A percentile compares a stretch with the other conserved stretches of the same genome.
Conservation (phyloP, 352 stramenopile species). For the Phytopythium helicoides region DNA sequence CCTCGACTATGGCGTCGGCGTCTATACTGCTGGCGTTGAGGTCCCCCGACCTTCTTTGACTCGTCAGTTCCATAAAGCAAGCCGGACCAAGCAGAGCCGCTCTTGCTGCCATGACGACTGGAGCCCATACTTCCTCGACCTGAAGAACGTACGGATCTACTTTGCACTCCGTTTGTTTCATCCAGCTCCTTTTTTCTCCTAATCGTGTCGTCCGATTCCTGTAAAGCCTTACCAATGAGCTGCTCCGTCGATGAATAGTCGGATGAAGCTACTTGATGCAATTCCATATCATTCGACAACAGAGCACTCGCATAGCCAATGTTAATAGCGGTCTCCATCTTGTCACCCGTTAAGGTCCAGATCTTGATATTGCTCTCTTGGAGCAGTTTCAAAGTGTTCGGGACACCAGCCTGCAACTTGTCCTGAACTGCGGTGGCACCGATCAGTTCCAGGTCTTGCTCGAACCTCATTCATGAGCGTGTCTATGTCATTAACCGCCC, state of each 20-base stretch:
- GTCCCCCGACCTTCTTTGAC: background rate
- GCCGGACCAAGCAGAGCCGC: background rate
- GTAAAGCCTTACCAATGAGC: background rate
- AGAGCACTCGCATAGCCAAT: constrained; percentile 92
- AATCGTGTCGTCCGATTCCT: background rate
- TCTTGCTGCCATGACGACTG: background rate
- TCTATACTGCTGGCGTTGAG: background rate
- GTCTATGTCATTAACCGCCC: constrained; percentile 66
- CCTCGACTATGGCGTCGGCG: constrained; percentile 1
- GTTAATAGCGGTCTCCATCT: constrained; percentile 94
- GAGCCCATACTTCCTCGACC: background rate
- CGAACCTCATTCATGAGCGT: constrained; percentile 81
- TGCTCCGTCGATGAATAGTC: constrained; percentile 53
- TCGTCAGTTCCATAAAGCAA: constrained; percentile 6
- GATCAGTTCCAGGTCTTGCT: constrained; percentile 72
- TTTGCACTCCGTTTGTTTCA: background rate
- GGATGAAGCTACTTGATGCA: constrained; percentile 57
- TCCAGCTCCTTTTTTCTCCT: constrained; percentile 3
- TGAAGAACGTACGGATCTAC: background rate
- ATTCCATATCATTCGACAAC: constrained; percentile 76
- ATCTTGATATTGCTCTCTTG: constrained; percentile 91
- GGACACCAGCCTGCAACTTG: constrained; percentile 90
- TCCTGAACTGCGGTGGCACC: constrained; percentile 93
- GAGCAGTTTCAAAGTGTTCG: constrained; percentile 81
- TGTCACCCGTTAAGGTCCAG: constrained; percentile 95